Percentiles rank a stretch among this genome's conserved stretches.
These are phyloP conservation scores for Castanea crenata DNA, from an alignment of 306 rosid genomes.

Conservation along the genomic window DNA sequence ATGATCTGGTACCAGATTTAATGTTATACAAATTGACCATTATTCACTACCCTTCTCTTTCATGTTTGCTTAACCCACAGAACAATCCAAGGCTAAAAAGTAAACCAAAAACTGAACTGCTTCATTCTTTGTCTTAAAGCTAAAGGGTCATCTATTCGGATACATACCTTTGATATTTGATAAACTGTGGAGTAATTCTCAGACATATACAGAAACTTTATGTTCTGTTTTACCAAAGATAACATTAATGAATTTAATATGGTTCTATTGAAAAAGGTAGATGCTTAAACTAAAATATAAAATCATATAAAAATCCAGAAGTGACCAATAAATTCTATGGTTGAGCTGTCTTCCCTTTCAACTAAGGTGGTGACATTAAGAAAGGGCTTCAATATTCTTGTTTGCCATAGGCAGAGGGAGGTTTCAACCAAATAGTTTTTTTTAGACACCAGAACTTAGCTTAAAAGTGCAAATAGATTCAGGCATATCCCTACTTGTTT, in stretches of 20 bases:
- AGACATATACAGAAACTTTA: not conserved
- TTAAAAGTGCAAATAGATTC: slow-evolving; percentile 13
- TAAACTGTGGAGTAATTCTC: not conserved
- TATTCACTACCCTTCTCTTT: not conserved
- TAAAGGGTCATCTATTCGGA: not conserved
- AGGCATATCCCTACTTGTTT: slow-evolving; percentile 49
- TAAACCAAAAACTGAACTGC: not conserved
- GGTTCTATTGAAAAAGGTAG: too few relatives aligned
- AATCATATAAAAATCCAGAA: not conserved
- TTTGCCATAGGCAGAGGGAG: not conserved
- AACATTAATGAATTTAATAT: not conserved
- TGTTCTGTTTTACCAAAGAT: not conserved
- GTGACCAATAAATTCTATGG: not conserved
- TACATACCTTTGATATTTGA: too few relatives aligned
- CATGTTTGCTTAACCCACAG: not conserved
- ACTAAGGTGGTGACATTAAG: not conserved
- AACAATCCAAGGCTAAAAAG: not conserved
- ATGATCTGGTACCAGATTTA: too few relatives aligned
- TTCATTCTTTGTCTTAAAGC: not conserved
- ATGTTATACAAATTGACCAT: not conserved
- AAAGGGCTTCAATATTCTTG: not conserved
- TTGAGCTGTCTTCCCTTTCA: not conserved
- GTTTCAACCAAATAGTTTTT: slow-evolving; percentile 1
- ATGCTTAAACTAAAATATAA: not conserved
- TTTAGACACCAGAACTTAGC: not conserved